phyloP scores from a whole-genome alignment of 306 rosid genomes.

The Morella rubra region DNA sequence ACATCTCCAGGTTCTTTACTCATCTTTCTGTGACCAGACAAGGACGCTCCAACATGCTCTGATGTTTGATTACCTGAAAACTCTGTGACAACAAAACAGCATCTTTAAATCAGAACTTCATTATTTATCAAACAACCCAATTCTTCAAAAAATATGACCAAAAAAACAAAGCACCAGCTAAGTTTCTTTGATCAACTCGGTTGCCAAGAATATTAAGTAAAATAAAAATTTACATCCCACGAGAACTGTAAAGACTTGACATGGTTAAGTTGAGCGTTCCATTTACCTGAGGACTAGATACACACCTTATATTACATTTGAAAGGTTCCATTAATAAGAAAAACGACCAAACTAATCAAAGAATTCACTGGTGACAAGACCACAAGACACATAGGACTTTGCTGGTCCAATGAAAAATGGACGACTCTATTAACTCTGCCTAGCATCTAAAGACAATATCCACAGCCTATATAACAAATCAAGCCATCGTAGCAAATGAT shows the following conservation, averaged over 20 bases:
- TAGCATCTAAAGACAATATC: neutral
- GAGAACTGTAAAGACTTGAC: neutral
- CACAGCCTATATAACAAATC: neutral
- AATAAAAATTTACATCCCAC: neutral
- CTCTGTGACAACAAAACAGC: conserved; percentile 26
- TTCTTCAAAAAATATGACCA: neutral
- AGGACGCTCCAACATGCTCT: conserved; percentile 20
- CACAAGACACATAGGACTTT: neutral
- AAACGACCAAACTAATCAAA: neutral
- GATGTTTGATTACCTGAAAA: conserved; percentile 4
- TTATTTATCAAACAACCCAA: neutral
- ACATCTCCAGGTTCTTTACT: conserved; percentile 20
- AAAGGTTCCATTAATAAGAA: neutral
- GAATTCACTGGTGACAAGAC: neutral
- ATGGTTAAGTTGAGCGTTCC: neutral
- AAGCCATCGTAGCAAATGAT: neutral
- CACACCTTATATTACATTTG: neutral
- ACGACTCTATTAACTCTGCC: neutral
- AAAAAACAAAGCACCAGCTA: neutral
- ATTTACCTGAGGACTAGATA: neutral
- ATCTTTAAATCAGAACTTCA: neutral
- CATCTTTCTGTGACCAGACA: conserved; percentile 14
- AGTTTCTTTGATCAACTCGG: neutral
- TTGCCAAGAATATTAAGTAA: neutral
- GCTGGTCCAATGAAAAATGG: no score